Base-by-base conservation (phyloP, 2,329 filamentous ascomycete genomes). In the Fusarium transvaalense region DNA sequence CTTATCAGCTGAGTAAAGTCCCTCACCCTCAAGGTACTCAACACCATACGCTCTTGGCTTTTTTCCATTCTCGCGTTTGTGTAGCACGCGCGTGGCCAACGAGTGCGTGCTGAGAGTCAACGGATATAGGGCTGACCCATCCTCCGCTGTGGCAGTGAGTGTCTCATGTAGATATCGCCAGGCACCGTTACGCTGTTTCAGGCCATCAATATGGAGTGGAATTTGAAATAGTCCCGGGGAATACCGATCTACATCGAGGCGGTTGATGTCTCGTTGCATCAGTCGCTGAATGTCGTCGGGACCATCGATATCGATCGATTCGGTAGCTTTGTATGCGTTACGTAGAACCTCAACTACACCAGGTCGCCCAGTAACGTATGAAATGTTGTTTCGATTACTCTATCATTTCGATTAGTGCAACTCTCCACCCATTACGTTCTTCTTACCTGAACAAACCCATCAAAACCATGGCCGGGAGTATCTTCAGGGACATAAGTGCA, bases 1-100 rank as follows among this genome's bases (percentile, higher is more conserved):
- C 2, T 47, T 43, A 72, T 83, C 81, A 0, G 81, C 82, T 8
- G 77, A 76, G 66, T 84, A 84, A 2, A 83, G 45, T 25, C 76
- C 78, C 57, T 80, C 74, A 0, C 81, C 81, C 17, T 77, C 69
- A 4, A 83, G 62, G 51, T 78, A 83, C 52, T 83, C 72, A 1
- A 74, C 74, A 3, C 69, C 69, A 19, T 60, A 68, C 0, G 74
- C 74, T 4, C 27, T 42, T 5, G 69, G 72, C 21, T 56, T 63
- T 0, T 42, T 41, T 1, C 47, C 12, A 10, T 50, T 53, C 2
- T 47, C 21, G 0, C 41, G 13, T 31, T 55, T 45, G 6, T 87
- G 78, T 4, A 81, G 68, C 0, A 82, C 73, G 32, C 71, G 76
- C 2, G 78, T 79, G 5, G 77, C 80, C 5, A 82, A 70, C 8